Conservation (phyloP, 2,329 filamentous ascomycete genomes). For the Neopestalotiopsis sp. region DNA sequence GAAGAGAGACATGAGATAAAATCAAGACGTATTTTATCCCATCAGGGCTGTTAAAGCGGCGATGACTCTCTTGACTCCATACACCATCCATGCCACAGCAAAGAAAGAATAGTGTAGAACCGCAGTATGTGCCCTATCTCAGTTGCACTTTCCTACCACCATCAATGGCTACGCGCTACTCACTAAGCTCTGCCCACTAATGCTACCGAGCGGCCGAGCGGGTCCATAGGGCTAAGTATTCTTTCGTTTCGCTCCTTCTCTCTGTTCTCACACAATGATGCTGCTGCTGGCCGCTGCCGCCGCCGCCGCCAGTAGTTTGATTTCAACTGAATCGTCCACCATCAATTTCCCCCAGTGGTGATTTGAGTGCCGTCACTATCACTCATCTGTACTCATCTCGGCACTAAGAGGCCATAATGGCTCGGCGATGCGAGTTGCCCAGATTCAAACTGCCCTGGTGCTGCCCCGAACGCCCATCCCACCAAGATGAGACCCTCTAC, state of each 20-base stretch:
- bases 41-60: constrained; percentile 10
- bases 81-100: neutral
- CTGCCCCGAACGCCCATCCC: neutral
- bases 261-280: too few species aligned
- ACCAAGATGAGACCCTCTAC: too few species aligned
- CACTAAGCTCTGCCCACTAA: neutral
- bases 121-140: neutral
- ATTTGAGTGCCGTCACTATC: neutral
- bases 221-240: constrained; percentile 17
- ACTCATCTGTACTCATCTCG: neutral
- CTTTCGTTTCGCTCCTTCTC: too few species aligned
- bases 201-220: constrained; percentile 9
- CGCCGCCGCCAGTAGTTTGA: neutral
- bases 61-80: constrained; percentile 1
- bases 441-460: neutral
- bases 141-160: neutral
- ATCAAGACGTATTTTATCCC: neutral
- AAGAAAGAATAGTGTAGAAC: too few species aligned
- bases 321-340: neutral
- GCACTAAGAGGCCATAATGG: constrained; percentile 5
- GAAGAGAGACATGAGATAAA: constrained; percentile 1
- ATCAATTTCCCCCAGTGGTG: neutral
- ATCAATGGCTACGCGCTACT: neutral
- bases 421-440: constrained; percentile 2
- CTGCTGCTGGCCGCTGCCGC: too few species aligned